Percentiles rank a stretch among this genome's conserved stretches.
These are phyloP conservation scores for Fomitopsis serialis DNA, from an alignment of 768 basidiomycete genomes.

Conservation along the genomic window DNA sequence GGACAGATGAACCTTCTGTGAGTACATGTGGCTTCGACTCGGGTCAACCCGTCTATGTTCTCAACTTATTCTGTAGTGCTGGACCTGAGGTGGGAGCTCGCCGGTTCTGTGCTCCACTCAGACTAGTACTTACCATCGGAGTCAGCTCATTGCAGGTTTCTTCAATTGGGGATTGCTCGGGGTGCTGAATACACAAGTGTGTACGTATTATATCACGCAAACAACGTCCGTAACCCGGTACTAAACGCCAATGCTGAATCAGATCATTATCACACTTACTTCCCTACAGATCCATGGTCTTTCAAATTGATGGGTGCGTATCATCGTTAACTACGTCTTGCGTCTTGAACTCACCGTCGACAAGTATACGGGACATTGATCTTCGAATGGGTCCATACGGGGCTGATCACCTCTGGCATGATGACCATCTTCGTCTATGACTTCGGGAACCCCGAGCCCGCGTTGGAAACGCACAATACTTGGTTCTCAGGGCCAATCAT, in stretches of 20 bases:
- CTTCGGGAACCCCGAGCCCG: not conserved
- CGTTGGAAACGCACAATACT: slow-evolving; percentile 2
- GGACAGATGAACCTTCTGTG: too few species aligned
- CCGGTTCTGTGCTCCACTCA: too few species aligned
- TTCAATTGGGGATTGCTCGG: slow-evolving; percentile 1
- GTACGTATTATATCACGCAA: not conserved
- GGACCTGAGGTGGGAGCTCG: too few species aligned
- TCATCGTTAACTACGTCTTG: not conserved
- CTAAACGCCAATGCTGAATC: not conserved
- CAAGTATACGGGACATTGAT: slow-evolving; percentile 4
- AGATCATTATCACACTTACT: not conserved
- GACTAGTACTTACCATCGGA: too few species aligned
- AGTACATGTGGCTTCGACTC: too few species aligned
- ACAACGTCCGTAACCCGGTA: not conserved
- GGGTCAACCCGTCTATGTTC: too few species aligned
- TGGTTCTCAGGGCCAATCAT: slow-evolving; percentile 12
- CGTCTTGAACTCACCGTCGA: not conserved
- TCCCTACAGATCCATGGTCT: not conserved
- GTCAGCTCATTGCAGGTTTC: not conserved
- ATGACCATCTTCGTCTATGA: slow-evolving; percentile 3
- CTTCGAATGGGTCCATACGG: slow-evolving; percentile 9
- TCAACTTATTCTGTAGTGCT: too few species aligned
- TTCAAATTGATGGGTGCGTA: not conserved
- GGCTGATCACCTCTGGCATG: slow-evolving; percentile 3
- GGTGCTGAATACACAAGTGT: not conserved